Percentiles rank a stretch among this genome's conserved stretches.
Conservation (phyloP, 164 flowering plant genomes). For the Piper longum region DNA sequence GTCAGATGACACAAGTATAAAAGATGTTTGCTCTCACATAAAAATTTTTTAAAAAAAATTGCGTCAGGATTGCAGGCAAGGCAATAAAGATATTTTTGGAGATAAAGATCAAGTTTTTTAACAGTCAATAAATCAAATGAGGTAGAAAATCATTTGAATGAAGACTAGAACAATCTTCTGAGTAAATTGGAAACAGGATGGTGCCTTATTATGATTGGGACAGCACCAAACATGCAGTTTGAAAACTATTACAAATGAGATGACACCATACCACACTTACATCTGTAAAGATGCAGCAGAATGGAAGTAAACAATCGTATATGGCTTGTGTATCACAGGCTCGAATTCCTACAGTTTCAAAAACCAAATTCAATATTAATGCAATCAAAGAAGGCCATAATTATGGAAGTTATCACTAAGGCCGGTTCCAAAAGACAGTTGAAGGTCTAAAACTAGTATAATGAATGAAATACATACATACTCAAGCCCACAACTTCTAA, state of each 20-base stretch:
- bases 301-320: conserved; percentile 83
- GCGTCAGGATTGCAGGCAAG: neutral
- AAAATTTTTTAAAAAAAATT: no score
- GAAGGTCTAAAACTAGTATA: no score
- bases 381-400: neutral
- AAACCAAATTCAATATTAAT: neutral
- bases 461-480: no score
- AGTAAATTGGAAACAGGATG: neutral
- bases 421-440: no score
- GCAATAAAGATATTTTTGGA: no score
- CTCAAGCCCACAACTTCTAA: no score
- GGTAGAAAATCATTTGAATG: no score
- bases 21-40: no score
- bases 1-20: neutral
- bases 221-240: neutral
- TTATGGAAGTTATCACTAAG: no score
- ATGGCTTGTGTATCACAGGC: conserved; percentile 95
- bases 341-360: conserved; percentile 75
- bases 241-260: neutral
- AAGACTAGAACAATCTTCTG: no score
- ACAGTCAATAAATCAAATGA: neutral
- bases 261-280: conserved; percentile 35
- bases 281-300: conserved; percentile 89
- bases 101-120: no score
- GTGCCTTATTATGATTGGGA: neutral